Evolutionary conservation across 306 rosid species (phyloP), one percentile per base, ranked within the genome.

Genomic region (Dryas octopetala): DNA sequence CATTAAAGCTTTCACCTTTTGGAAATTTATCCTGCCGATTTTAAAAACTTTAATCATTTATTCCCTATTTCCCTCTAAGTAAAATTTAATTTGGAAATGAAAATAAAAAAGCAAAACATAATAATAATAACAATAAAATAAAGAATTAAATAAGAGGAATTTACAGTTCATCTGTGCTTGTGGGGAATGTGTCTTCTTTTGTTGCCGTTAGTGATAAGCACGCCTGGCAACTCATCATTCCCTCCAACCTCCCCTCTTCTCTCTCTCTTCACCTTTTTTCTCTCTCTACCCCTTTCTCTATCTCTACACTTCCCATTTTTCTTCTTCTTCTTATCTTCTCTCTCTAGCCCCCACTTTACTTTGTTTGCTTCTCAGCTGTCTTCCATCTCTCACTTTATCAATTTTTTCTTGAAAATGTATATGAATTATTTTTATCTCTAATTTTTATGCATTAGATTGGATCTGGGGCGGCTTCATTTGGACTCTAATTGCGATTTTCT

Each of bases 201-300:
- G 93, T 83, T 89, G 86, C 96, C 84, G 97, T 91, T 90, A 85
- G 97, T 91, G 96, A 90, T 87, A 83, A 88, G 96, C 97, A 90
- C 97, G 93, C 90, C 98, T 91, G 96, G 92, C 91, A 91, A 71
- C 82, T 91, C 96, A 89, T 91, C 90, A 89, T 95, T 87, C 93
- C 89, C 97, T 91, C 93, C 85, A 83, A 77, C 81, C 80, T 53
- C 48, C 68, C 57, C 72, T 44, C 48, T 70, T 76, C 38, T 66
- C 71, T 50, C 77, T 81, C 83, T 23, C 83, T 44, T 62, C 12
- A 53, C 77, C 74, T 38, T 53, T 76, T 68, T 63, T 73, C 68
- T 76, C 90, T 53, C 73, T 51, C 82, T 73, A 51, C 40, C 64
- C 64, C 50, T 40, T 16, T 48, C 50, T 64, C 19, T 80, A 57